Evolutionary conservation across 1,284 basidiomycete species (phyloP).

Genomic region (Mycena citricolor): DNA sequence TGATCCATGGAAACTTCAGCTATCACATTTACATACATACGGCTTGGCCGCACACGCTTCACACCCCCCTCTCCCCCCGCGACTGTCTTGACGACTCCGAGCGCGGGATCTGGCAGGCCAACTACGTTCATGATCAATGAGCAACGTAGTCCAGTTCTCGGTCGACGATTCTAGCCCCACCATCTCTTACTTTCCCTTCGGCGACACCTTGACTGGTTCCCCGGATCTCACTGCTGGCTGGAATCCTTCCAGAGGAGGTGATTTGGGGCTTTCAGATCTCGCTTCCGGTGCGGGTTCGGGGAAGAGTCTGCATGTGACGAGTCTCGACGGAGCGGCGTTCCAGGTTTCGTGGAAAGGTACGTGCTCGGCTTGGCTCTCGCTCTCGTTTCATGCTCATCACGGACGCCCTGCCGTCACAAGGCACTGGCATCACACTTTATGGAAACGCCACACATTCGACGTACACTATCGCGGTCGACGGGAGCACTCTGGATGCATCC

Average conservation of each 20-base stretch:
- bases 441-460: conserved; percentile 44
- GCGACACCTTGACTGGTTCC: conserved; percentile 44
- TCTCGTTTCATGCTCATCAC: conserved; percentile 9
- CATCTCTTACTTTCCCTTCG: conserved; percentile 59
- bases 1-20: no score
- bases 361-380: conserved; percentile 27
- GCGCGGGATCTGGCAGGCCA: conserved; percentile 11
- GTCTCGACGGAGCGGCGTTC: conserved; percentile 52
- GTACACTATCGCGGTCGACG: conserved; percentile 51
- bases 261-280: conserved; percentile 45
- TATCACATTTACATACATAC: no score
- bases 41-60: no score
- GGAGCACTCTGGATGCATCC: conserved; percentile 23
- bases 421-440: conserved; percentile 53
- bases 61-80: no score
- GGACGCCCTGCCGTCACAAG: conserved; percentile 34
- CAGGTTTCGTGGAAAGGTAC: conserved; percentile 61
- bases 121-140: conserved; percentile 50
- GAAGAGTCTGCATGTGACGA: conserved; percentile 59
- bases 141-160: conserved; percentile 46
- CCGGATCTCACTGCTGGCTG: conserved; percentile 57
- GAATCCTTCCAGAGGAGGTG: conserved; percentile 56
- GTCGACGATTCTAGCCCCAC: conserved; percentile 69
- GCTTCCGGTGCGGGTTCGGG: conserved; percentile 51
- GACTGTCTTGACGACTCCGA: conserved; percentile 18